phyloP scores from a whole-genome alignment of 2,329 filamentous ascomycete species.

The Zasmidium cellare region DNA sequence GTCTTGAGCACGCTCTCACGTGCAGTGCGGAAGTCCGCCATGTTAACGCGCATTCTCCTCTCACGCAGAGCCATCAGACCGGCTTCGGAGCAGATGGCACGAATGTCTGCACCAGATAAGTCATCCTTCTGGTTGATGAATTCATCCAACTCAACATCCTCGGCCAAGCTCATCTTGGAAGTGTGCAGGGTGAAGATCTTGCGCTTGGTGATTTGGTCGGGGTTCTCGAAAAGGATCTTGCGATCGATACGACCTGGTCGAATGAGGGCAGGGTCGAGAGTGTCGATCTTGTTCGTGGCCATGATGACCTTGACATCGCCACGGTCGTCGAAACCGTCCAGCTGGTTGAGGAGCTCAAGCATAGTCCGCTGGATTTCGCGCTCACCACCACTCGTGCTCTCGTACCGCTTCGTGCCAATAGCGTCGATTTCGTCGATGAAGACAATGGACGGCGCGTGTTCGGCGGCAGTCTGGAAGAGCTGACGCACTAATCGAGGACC shows the following conservation, averaged over 20 bases:
- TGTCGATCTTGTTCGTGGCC: slow-evolving; percentile 99
- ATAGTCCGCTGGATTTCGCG: slow-evolving; percentile 97
- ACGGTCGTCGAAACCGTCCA: slow-evolving; percentile 97
- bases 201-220: slow-evolving; percentile 84
- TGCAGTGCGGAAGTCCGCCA: slow-evolving; percentile 94
- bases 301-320: slow-evolving; percentile 99
- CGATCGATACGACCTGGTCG: slow-evolving; percentile 96
- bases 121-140: slow-evolving; percentile 99
- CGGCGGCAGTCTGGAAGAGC: slow-evolving; percentile 92
- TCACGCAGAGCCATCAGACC: slow-evolving; percentile 92
- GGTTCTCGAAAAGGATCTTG: slow-evolving; percentile 83
- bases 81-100: slow-evolving; percentile 97
- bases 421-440: slow-evolving; percentile 99
- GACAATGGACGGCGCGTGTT: slow-evolving; percentile 94
- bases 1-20: slow-evolving; percentile 95
- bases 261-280: slow-evolving; percentile 91
- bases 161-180: slow-evolving; percentile 94
- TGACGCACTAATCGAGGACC: slow-evolving; percentile 92
- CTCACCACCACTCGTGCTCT: slow-evolving; percentile 94
- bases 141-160: slow-evolving; percentile 97
- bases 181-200: slow-evolving; percentile 99
- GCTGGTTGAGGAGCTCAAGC: slow-evolving; percentile 96
- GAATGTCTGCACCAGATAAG: slow-evolving; percentile 94
- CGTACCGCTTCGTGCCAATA: slow-evolving; percentile 98
- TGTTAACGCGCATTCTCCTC: slow-evolving; percentile 95